Conservation (phyloP, 2,329 filamentous ascomycete genomes). For the Cladophialophora immunda region DNA sequence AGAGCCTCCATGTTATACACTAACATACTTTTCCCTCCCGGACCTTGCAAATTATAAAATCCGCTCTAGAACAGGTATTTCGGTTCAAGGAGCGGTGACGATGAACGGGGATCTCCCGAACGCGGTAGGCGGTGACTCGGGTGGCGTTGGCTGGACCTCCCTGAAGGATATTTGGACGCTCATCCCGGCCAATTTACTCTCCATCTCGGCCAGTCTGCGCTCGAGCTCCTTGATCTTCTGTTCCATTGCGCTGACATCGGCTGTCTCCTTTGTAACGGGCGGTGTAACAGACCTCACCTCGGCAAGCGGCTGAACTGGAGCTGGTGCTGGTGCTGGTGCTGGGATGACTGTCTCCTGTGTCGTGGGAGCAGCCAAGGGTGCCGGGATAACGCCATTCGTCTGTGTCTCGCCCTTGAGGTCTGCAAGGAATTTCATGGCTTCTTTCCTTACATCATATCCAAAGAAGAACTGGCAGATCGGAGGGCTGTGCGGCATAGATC, state of each 20-base stretch:
- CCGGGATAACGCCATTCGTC: background rate
- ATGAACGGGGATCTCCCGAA: conserved; percentile 3
- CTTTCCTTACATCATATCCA: conserved; percentile 39
- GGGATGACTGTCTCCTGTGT: background rate
- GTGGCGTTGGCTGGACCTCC: conserved; percentile 29
- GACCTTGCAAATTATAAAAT: background rate
- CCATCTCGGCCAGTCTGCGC: conserved; percentile 30
- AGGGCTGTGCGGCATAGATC: conserved; percentile 38
- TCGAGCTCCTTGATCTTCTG: conserved; percentile 28
- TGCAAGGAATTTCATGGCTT: conserved; percentile 31
- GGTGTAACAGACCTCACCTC: background rate
- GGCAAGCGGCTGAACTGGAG: background rate
- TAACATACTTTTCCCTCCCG: background rate
- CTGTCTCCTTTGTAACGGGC: background rate
- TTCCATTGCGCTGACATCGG: conserved; percentile 19
- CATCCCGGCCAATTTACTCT: conserved; percentile 25
- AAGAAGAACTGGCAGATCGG: conserved; percentile 42
- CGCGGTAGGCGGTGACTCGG: conserved; percentile 21
- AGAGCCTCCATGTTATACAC: background rate
- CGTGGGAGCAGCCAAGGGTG: background rate
- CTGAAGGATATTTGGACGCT: conserved; percentile 24
- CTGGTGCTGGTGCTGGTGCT: background rate
- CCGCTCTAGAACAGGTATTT: background rate
- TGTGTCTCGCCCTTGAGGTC: conserved; percentile 19
- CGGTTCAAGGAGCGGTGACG: background rate